These are phyloP conservation scores for Zopfochytrium polystomum DNA, from an alignment of 371 early-diverging fungal genomes.

Conservation along the genomic window DNA sequence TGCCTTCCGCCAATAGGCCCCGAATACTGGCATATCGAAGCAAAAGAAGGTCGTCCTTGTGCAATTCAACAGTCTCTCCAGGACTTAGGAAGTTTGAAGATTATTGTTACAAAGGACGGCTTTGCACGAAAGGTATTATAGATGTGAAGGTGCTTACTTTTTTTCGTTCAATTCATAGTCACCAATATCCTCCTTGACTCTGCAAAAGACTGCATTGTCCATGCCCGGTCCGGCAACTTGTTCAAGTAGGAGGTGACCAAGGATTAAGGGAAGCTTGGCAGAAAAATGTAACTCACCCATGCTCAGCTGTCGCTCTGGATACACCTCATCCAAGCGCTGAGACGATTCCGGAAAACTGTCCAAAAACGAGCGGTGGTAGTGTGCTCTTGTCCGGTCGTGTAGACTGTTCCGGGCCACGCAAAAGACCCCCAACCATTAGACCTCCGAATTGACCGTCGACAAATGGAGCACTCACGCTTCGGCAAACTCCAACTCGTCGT, in stretches of 20 bases:
- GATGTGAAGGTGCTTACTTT: no score
- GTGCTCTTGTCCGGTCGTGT: slow-evolving; percentile 3
- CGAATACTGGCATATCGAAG: no score
- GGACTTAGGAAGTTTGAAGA: no score
- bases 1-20: no score
- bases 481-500: slow-evolving; percentile 30
- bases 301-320: slow-evolving; percentile 18
- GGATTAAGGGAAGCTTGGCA: slow-evolving; percentile 8
- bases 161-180: no score
- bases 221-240: slow-evolving; percentile 67
- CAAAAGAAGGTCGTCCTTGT: no score
- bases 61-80: no score
- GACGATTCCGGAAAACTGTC: slow-evolving; percentile 52
- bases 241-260: background rate
- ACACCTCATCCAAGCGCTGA: slow-evolving; percentile 63
- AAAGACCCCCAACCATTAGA: background rate
- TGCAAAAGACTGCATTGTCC: slow-evolving; percentile 71
- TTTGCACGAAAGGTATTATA: no score
- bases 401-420: no score
- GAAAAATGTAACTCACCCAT: slow-evolving; percentile 2
- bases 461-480: slow-evolving; percentile 28
- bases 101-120: no score
- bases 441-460: background rate
- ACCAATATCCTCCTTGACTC: slow-evolving; percentile 58
- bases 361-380: slow-evolving; percentile 50